Evolutionary conservation across 306 rosid species (phyloP).

Genomic region (Castanopsis chinensis): DNA sequence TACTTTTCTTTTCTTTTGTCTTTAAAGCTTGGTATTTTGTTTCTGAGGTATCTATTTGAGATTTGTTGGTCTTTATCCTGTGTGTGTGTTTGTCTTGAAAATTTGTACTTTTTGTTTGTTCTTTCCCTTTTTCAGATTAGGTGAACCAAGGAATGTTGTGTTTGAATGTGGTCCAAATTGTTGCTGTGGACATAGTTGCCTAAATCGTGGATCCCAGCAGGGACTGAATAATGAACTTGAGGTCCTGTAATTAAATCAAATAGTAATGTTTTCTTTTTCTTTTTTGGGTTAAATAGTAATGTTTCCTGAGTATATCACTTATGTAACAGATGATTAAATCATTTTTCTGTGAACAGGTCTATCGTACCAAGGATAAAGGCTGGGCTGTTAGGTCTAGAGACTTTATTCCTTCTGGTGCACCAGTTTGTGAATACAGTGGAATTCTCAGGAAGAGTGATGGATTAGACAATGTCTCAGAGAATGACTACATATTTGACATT

Average conservation of each 20-base stretch:
- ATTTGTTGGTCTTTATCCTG: not conserved
- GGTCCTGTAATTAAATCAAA: conserved; percentile 34
- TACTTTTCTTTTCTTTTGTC: not conserved
- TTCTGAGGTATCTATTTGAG: not conserved
- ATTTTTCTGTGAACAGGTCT: conserved; percentile 48
- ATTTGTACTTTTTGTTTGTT: not conserved
- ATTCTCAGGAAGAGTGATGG: conserved; percentile 69
- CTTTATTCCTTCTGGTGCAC: conserved; percentile 95
- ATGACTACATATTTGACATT: conserved; percentile 85
- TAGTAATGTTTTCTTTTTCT: too few species aligned
- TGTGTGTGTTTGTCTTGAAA: not conserved
- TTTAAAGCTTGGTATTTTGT: not conserved
- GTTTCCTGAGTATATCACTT: not conserved
- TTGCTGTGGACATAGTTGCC: conserved; percentile 82
- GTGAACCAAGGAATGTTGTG: conserved; percentile 89
- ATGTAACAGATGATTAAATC: not conserved
- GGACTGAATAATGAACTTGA: conserved; percentile 70
- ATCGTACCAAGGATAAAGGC: conserved; percentile 83
- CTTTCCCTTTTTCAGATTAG: conserved; percentile 46
- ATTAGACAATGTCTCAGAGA: conserved; percentile 53
- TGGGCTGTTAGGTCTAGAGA: conserved; percentile 99
- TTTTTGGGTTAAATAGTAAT: not conserved
- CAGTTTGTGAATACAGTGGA: conserved; percentile 92
- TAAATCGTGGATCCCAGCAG: conserved; percentile 81
- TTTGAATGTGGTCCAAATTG: conserved; percentile 91